Evolutionary conservation across 768 basidiomycete genomes (phyloP).

Genomic region (Lentinula guzmanii): DNA sequence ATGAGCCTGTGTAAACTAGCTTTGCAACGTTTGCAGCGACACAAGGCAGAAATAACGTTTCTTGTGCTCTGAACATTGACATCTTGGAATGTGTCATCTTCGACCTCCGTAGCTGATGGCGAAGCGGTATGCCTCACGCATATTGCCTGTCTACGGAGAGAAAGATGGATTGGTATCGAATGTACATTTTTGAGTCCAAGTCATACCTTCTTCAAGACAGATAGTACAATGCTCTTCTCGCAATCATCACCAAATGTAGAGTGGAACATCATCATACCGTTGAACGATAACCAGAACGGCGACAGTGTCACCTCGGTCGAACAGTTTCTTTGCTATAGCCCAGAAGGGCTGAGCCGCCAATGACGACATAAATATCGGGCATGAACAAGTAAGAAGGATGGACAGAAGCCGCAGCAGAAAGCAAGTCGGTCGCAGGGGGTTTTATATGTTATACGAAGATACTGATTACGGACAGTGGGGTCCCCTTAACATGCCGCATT

Average conservation of each 20-base stretch:
- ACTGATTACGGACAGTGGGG: no score
- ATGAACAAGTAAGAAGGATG: background rate
- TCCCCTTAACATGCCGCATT: no score
- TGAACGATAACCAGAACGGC: slow-evolving; percentile 70
- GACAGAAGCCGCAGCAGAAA: no score
- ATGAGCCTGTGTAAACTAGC: slow-evolving; percentile 67
- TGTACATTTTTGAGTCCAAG: slow-evolving; percentile 22
- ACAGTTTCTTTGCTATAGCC: slow-evolving; percentile 59
- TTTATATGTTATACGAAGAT: no score
- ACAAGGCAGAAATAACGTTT: slow-evolving; percentile 50
- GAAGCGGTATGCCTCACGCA: slow-evolving; percentile 73
- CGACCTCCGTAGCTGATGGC: slow-evolving; percentile 38
- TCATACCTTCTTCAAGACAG: slow-evolving; percentile 46
- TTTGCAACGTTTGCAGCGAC: slow-evolving; percentile 43
- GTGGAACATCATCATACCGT: slow-evolving; percentile 55
- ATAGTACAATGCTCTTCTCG: slow-evolving; percentile 42
- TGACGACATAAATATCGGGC: slow-evolving; percentile 44
- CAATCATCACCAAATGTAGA: slow-evolving; percentile 62
- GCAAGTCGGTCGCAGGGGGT: no score
- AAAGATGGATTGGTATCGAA: no score
- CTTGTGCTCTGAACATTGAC: slow-evolving; percentile 73
- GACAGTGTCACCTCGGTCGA: slow-evolving; percentile 55
- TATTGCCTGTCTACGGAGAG: slow-evolving; percentile 27
- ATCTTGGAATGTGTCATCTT: slow-evolving; percentile 51
- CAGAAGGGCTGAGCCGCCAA: slow-evolving; percentile 67